phyloP scores from a whole-genome alignment of 768 basidiomycete genomes.

The Naganishia randhawae region DNA sequence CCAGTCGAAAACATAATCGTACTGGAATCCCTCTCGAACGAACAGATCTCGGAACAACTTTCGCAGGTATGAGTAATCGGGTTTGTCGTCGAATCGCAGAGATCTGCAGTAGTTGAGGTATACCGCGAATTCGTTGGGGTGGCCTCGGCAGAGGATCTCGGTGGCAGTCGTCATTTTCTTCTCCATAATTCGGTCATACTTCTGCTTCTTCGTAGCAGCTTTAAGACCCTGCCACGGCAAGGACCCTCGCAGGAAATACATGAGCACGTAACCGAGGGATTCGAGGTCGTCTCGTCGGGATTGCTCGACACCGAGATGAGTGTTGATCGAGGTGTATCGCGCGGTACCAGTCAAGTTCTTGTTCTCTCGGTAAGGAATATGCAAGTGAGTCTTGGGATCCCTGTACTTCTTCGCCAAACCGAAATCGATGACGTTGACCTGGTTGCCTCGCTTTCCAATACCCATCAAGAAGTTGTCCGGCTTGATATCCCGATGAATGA shows the following conservation, averaged over 20 bases:
- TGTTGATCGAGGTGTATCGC: slow-evolving; percentile 99
- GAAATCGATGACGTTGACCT: slow-evolving; percentile 73
- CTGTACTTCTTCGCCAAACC: slow-evolving; percentile 98
- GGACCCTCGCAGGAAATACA: slow-evolving; percentile 99
- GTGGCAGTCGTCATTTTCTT: slow-evolving; percentile 97
- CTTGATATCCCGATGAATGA: slow-evolving; percentile 95
- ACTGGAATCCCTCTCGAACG: slow-evolving; percentile 95
- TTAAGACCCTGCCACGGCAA: slow-evolving; percentile 99
- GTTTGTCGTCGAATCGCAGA: slow-evolving; percentile 99
- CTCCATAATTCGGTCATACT: slow-evolving; percentile 99
- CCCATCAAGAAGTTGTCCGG: slow-evolving; percentile 99
- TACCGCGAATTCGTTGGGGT: slow-evolving; percentile 98
- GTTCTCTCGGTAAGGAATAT: slow-evolving; percentile 99
- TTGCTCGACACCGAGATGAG: slow-evolving; percentile 93
- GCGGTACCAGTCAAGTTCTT: slow-evolving; percentile 99
- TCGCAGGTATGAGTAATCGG: slow-evolving; percentile 98
- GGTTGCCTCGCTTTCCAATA: slow-evolving; percentile 97
- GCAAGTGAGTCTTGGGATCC: slow-evolving; percentile 98
- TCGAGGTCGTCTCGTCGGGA: slow-evolving; percentile 97
- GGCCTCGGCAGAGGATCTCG: slow-evolving; percentile 92
- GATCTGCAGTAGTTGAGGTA: slow-evolving; percentile 99
- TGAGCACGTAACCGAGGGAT: slow-evolving; percentile 95
- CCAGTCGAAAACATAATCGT: slow-evolving; percentile 99
- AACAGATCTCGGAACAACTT: slow-evolving; percentile 97
- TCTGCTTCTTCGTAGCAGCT: slow-evolving; percentile 99